Percentiles rank a stretch among this genome's conserved stretches.
Evolutionary conservation across 495 filamentous ascomycete genomes (phyloP).

Genomic region (Tuber calosporum): DNA sequence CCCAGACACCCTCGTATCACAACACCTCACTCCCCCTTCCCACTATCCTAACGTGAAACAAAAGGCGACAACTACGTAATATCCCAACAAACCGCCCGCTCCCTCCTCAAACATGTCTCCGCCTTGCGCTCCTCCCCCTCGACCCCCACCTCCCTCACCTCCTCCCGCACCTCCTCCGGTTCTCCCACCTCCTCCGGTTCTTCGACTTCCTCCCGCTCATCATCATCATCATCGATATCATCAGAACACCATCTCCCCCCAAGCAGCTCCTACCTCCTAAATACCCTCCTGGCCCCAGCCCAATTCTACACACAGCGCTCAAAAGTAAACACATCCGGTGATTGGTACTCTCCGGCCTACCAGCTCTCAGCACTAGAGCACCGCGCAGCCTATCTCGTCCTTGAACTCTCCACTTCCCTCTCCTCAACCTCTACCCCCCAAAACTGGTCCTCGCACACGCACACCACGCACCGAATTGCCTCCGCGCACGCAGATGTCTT

Average conservation of each 20-base stretch:
- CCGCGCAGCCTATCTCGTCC: slow-evolving; percentile 26
- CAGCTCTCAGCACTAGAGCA: slow-evolving; percentile 32
- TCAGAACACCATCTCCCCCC: slow-evolving; percentile 4
- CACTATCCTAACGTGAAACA: slow-evolving; percentile 41
- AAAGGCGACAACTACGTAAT: slow-evolving; percentile 70
- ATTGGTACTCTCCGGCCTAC: slow-evolving; percentile 20
- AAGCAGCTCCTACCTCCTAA: slow-evolving; percentile 28
- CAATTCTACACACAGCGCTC: slow-evolving; percentile 24
- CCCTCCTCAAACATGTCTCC: slow-evolving; percentile 45
- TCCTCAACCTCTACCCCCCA: slow-evolving; percentile 9
- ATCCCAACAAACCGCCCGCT: slow-evolving; percentile 68
- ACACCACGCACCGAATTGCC: slow-evolving; percentile 25
- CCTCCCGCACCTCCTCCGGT: neutral
- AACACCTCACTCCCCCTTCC: slow-evolving; percentile 7
- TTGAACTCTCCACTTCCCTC: slow-evolving; percentile 21
- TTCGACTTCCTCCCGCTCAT: neutral
- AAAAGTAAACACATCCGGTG: slow-evolving; percentile 16
- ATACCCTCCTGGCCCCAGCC: slow-evolving; percentile 16
- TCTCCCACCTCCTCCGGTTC: neutral
- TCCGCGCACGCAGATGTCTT: slow-evolving; percentile 39
- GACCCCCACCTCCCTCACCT: slow-evolving; percentile 8
- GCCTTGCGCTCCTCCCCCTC: slow-evolving; percentile 8
- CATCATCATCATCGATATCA: neutral
- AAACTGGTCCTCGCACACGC: slow-evolving; percentile 31
- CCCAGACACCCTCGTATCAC: neutral